Evolutionary conservation across 2,329 filamentous ascomycete genomes (phyloP).

Genomic region (Epichloe sylvatica): DNA sequence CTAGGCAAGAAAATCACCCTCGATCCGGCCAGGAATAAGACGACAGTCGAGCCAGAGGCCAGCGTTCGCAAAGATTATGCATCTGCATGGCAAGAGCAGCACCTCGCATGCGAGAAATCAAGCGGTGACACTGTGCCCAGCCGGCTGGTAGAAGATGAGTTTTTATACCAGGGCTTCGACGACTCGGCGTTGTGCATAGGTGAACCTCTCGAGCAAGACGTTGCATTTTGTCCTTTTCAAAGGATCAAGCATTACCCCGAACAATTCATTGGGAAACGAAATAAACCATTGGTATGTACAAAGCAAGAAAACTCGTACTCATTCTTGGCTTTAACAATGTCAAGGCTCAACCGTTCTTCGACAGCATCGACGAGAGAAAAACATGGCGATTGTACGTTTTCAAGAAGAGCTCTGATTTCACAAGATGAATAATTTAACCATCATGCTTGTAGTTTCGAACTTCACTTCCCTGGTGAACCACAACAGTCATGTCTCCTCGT

Average conservation of each 20-base stretch:
- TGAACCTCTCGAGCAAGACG: conserved; percentile 11
- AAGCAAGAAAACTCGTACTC: background rate
- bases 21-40: background rate
- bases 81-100: conserved; percentile 1
- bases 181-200: conserved; percentile 12
- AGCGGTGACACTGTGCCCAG: background rate
- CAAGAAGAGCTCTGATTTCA: background rate
- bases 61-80: background rate
- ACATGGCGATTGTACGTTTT: conserved; percentile 62
- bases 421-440: background rate
- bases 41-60: background rate
- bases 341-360: conserved; percentile 38
- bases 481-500: conserved; percentile 52
- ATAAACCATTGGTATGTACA: conserved; percentile 29
- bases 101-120: background rate
- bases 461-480: conserved; percentile 37
- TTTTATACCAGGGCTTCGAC: conserved; percentile 9
- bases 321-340: background rate
- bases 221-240: conserved; percentile 35
- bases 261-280: conserved; percentile 41
- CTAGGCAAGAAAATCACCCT: conserved; percentile 7
- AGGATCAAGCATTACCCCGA: conserved; percentile 45
- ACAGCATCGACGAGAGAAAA: conserved; percentile 42
- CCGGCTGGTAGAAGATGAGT: background rate
- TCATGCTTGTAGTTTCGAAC: conserved; percentile 43